Base-by-base conservation (phyloP, 495 filamentous ascomycete species). In the Neurospora sp. region DNA sequence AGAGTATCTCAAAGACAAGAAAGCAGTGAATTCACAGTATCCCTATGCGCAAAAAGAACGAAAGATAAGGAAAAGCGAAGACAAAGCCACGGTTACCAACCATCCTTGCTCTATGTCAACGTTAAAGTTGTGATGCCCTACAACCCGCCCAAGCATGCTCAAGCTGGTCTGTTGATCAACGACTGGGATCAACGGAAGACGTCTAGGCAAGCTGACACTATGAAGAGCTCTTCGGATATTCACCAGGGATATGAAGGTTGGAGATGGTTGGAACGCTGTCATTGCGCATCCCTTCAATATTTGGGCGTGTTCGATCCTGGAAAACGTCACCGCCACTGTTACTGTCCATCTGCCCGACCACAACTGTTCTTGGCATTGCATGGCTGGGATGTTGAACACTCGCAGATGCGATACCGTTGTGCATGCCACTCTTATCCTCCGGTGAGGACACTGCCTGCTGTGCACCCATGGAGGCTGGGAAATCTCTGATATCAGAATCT, bases 211-310 rank as follows among this genome's bases (percentile, higher is more conserved):
- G 53, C 53, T 18, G 22, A 31, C 22, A 66, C 53, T 66, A 18
- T 4, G 53, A 66, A 31, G 80, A 79, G 18, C 77, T 78, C 46
- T 81, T 84, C 1, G 88, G 88, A 75, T 85, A 90, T 75, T 88
- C 84, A 12, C 88, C 88, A 10, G 88, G 88, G 3, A 90, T 80
- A 70, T 89, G 87, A 10, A 89, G 83, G 69, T 85, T 80, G 9
- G 79, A 77, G 12, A 79, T 78, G 27, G 79, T 80, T 16, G 76
- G 74, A 27, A 68, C 72, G 59, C 76, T 79, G 40, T 82, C 80
- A 40, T 73, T 77, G 37, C 78, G 75, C 5, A 44, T 53, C n/a
- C 71, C 37, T 14, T 68, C 74, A 11, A 31, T 71, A 18, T 41
- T 73, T n/a, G 74, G 76, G 37, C 77, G 73, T n/a, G 68, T 41